phyloP scores from a whole-genome alignment of 257 asterid genomes.

The Linderniella brevidens region DNA sequence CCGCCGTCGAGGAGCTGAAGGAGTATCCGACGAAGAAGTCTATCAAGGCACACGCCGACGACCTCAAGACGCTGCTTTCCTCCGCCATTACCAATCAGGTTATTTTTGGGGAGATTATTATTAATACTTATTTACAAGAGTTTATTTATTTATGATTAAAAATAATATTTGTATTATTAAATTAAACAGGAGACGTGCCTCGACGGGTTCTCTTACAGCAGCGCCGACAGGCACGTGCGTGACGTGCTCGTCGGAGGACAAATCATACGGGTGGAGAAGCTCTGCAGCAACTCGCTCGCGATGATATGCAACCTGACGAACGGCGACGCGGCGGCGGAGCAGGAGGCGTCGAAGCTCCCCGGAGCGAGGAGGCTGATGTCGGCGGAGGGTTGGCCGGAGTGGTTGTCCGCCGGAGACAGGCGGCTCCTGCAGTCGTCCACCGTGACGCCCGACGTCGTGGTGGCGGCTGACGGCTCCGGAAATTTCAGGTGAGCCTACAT shows the following conservation, averaged over 20 bases:
- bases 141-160: no score
- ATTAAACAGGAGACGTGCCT: slow-evolving; percentile 58
- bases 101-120: no score
- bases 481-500: slow-evolving; percentile 8
- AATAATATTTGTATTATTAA: no score
- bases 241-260: slow-evolving; percentile 30
- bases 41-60: slow-evolving; percentile 43
- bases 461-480: slow-evolving; percentile 88
- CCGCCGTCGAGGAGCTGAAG: slow-evolving; percentile 28
- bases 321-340: slow-evolving; percentile 28
- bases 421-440: slow-evolving; percentile 48
- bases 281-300: slow-evolving; percentile 70
- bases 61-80: slow-evolving; percentile 54
- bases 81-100: slow-evolving; percentile 70
- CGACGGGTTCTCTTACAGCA: slow-evolving; percentile 66
- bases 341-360: slow-evolving; percentile 8
- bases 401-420: slow-evolving; percentile 73
- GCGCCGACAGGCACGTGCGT: slow-evolving; percentile 31
- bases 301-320: slow-evolving; percentile 69
- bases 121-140: no score
- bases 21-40: slow-evolving; percentile 43
- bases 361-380: slow-evolving; percentile 28
- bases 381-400: slow-evolving; percentile 43
- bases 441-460: slow-evolving; percentile 47
- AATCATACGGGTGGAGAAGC: slow-evolving; percentile 37